Conservation (phyloP, 2,329 filamentous ascomycete species). For the Aspergillus alliaceus region DNA sequence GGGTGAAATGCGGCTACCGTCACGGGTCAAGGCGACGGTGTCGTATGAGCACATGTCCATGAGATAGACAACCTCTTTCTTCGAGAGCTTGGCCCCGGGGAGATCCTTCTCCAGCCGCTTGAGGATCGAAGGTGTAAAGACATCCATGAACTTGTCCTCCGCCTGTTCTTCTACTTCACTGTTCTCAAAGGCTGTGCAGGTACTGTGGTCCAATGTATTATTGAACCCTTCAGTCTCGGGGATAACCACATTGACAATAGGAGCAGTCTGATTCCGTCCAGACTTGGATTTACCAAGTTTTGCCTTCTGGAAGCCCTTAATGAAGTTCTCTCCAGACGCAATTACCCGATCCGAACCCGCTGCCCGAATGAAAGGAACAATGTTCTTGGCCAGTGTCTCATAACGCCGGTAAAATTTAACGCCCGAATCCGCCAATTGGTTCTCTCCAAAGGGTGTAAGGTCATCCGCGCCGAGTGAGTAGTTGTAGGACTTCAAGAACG, state of each 20-base stretch:
- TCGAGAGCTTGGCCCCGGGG: slow-evolving; percentile 64
- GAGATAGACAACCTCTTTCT: slow-evolving; percentile 64
- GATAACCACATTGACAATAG: slow-evolving; percentile 65
- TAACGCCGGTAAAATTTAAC: slow-evolving; percentile 76
- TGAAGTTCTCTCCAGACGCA: slow-evolving; percentile 73
- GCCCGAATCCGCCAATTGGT: slow-evolving; percentile 73
- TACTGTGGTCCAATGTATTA: slow-evolving; percentile 76
- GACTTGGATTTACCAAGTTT: slow-evolving; percentile 46
- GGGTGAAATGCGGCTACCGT: slow-evolving; percentile 57
- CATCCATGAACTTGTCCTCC: slow-evolving; percentile 58
- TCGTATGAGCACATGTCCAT: slow-evolving; percentile 91
- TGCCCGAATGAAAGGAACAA: slow-evolving; percentile 70
- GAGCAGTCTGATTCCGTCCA: slow-evolving; percentile 48
- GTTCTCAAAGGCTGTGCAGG: slow-evolving; percentile 70
- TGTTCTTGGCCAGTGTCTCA: slow-evolving; percentile 55
- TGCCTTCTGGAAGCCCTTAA: slow-evolving; percentile 67
- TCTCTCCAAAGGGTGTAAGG: slow-evolving; percentile 66
- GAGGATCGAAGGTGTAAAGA: slow-evolving; percentile 69
- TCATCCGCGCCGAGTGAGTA: slow-evolving; percentile 71
- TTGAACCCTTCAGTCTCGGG: slow-evolving; percentile 66
- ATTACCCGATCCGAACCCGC: slow-evolving; percentile 71
- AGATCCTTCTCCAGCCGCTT: slow-evolving; percentile 68
- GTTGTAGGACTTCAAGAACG: slow-evolving; percentile 69
- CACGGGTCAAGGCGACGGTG: slow-evolving; percentile 63
- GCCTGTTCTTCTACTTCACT: slow-evolving; percentile 47